Conservation (phyloP, 2,329 filamentous ascomycete species). For the Colletotrichum destructivum region DNA sequence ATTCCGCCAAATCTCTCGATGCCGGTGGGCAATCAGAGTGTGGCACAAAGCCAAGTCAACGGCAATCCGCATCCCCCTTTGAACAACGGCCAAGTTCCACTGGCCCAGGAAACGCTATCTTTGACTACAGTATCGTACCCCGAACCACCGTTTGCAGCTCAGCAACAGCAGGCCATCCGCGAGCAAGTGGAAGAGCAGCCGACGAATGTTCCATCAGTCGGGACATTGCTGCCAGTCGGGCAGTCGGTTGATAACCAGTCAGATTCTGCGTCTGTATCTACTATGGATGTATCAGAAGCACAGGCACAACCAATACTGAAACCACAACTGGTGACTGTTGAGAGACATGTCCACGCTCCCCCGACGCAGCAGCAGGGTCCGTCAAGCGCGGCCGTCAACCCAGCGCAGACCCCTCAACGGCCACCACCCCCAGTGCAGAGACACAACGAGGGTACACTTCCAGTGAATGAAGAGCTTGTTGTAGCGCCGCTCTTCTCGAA, state of each 20-base stretch:
- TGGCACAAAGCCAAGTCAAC: background rate
- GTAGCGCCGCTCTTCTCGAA: conserved; percentile 39
- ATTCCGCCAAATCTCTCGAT: background rate
- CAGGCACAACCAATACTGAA: conserved; percentile 45
- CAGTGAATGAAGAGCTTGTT: background rate
- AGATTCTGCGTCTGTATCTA: conserved; percentile 45
- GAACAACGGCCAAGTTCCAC: background rate
- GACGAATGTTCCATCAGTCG: background rate
- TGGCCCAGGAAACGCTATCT: background rate
- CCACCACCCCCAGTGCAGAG: background rate
- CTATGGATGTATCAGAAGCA: conserved; percentile 45
- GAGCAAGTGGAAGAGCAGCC: background rate
- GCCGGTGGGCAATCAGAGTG: background rate
- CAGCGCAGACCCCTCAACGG: background rate
- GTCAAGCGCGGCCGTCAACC: no score
- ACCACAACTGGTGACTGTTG: conserved; percentile 42
- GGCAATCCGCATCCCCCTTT: background rate
- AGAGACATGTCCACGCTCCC: background rate
- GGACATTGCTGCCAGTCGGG: background rate
- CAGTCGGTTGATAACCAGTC: conserved; percentile 24
- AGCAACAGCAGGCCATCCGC: background rate
- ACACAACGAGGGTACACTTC: background rate
- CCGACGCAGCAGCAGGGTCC: background rate
- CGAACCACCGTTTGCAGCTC: background rate
- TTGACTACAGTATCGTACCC: no score